phyloP scores from a whole-genome alignment of 345 rosid genomes.

The Rhizophora apiculata region DNA sequence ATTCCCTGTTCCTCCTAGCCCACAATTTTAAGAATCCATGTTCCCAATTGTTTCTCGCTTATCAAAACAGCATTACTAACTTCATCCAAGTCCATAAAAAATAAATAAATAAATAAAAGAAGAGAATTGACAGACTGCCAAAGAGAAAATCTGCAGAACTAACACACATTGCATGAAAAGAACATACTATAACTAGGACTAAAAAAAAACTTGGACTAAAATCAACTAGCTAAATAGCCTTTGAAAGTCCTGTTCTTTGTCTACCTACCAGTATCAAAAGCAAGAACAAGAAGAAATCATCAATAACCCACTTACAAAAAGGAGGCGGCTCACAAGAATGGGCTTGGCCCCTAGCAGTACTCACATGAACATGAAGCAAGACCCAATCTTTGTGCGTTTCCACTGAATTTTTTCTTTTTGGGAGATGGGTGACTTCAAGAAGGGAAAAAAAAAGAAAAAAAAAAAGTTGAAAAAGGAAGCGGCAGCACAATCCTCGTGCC shows the following conservation, averaged over 20 bases:
- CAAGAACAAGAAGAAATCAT: slow-evolving; percentile 11
- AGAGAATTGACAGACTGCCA: too few relatives aligned
- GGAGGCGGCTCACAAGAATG: slow-evolving; percentile 5
- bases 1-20: slow-evolving; percentile 21
- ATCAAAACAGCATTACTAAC: slow-evolving; percentile 6
- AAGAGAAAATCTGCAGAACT: not conserved
- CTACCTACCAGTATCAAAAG: not conserved
- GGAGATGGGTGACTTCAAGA: slow-evolving; percentile 18
- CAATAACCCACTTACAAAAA: slow-evolving; percentile 32
- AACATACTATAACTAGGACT: not conserved
- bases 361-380: slow-evolving; percentile 8
- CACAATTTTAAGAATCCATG: slow-evolving; percentile 1
- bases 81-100: not conserved
- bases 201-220: not conserved
- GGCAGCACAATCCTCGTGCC: slow-evolving; percentile 62
- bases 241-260: too few relatives aligned
- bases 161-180: slow-evolving; percentile 28
- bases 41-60: not conserved
- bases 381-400: slow-evolving; percentile 3
- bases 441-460: slow-evolving; percentile 4
- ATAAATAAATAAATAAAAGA: not conserved
- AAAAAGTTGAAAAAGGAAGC: slow-evolving; percentile 22
- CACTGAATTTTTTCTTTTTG: not conserved
- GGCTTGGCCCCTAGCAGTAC: not conserved
- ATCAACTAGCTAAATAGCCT: too few relatives aligned